Conservation (phyloP, 495 filamentous ascomycete species). For the Penicillium alfredii region DNA sequence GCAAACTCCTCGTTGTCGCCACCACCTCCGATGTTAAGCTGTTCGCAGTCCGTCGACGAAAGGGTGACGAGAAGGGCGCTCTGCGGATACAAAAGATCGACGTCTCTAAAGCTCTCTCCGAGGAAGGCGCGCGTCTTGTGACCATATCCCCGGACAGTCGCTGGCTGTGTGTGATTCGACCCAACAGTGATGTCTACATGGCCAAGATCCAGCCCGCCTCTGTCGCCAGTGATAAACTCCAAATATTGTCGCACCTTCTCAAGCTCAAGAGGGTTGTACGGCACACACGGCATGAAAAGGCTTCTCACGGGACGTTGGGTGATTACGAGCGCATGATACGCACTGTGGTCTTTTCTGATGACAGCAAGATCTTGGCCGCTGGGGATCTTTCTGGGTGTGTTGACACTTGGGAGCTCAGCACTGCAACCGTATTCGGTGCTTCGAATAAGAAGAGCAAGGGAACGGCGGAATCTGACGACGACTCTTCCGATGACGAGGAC, state of each 20-base stretch:
- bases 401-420: conserved; percentile 73
- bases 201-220: conserved; percentile 38
- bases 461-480: conserved; percentile 42
- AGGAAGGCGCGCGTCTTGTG: conserved; percentile 60
- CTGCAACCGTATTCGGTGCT: conserved; percentile 36
- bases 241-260: conserved; percentile 42
- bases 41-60: conserved; percentile 51
- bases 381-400: conserved; percentile 81
- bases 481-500: conserved; percentile 48
- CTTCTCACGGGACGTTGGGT: conserved; percentile 62
- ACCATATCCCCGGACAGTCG: conserved; percentile 46
- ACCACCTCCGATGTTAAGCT: conserved; percentile 73
- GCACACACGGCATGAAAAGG: conserved; percentile 46
- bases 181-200: conserved; percentile 44
- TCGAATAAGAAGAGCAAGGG: conserved; percentile 28
- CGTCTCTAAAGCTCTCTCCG: conserved; percentile 39
- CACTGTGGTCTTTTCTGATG: conserved; percentile 69
- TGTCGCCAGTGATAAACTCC: conserved; percentile 28
- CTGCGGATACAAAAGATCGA: conserved; percentile 67
- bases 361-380: conserved; percentile 70
- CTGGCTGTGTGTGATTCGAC: conserved; percentile 52
- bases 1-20: conserved; percentile 67
- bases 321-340: conserved; percentile 71
- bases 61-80: conserved; percentile 43
- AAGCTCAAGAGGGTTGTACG: conserved; percentile 55